phyloP scores from a whole-genome alignment of 2,329 filamentous ascomycete genomes.

The Botrytis porri region DNA sequence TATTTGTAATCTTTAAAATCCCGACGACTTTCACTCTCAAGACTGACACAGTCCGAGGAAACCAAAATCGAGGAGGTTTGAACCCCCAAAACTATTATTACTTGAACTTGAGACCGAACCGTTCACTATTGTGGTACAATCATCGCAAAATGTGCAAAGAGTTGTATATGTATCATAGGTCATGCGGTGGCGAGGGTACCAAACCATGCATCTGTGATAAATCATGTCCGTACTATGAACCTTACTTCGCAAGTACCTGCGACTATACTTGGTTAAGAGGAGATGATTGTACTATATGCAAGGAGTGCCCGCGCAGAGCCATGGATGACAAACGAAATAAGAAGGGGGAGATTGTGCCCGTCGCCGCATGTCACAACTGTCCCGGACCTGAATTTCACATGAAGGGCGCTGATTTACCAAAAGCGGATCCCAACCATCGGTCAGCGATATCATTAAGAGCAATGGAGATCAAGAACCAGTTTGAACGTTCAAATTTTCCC shows the following conservation, averaged over 20 bases:
- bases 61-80: not conserved
- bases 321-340: not conserved
- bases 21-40: not conserved
- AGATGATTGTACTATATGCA: not conserved
- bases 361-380: not conserved
- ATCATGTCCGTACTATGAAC: not conserved
- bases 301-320: not conserved
- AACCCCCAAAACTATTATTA: not conserved
- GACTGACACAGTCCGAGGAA: not conserved
- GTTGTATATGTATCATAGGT: not conserved
- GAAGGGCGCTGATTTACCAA: not conserved
- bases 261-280: not conserved
- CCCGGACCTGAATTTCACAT: not conserved
- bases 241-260: not conserved
- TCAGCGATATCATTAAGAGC: not conserved
- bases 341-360: not conserved
- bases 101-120: not conserved
- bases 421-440: not conserved
- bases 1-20: no score
- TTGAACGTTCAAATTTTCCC: not conserved
- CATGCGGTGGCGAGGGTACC: not conserved
- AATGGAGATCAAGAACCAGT: no score
- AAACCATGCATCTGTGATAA: conserved; percentile 1
- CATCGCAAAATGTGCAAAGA: not conserved
- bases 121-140: not conserved